Percentiles rank a stretch among this genome's conserved stretches.
phyloP scores from a whole-genome alignment of 345 rosid species.

The Rubroshorea leprosula region DNA sequence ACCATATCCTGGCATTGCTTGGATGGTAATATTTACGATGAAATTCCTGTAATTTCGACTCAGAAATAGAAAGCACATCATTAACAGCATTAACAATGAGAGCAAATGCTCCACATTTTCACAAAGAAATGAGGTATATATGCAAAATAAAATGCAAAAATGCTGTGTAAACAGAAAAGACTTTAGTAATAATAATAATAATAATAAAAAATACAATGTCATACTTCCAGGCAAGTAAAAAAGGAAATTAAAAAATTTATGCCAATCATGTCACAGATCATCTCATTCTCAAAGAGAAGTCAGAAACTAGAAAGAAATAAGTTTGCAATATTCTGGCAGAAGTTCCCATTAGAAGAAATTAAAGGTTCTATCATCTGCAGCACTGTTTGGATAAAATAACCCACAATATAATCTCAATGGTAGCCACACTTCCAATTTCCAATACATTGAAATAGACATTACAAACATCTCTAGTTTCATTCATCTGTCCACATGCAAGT shows the following conservation, averaged over 20 bases:
- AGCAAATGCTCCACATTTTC: not conserved
- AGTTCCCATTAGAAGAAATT: no score
- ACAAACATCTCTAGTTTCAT: not conserved
- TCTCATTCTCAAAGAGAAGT: no score
- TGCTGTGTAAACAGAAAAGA: not conserved
- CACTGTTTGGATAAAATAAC: no score
- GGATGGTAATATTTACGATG: constrained; percentile 89
- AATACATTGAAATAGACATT: no score
- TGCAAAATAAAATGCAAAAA: not conserved
- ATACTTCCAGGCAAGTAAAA: constrained; percentile 1
- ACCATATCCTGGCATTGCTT: constrained; percentile 95
- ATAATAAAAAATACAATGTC: not conserved
- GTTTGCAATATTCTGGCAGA: not conserved
- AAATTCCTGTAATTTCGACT: constrained; percentile 60
- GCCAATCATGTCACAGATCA: no score
- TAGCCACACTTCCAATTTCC: no score
- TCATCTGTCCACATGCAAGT: not conserved
- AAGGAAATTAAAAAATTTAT: no score
- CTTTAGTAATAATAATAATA: no score
- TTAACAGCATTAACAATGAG: constrained; percentile 8
- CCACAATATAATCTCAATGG: no score
- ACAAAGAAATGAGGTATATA: no score
- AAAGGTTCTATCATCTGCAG: no score
- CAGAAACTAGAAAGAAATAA: no score
- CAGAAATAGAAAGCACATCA: constrained; percentile 8